These are phyloP conservation scores for Papilionanthe hybrid DNA, from an alignment of 116 monocot genomes.

Conservation along the genomic window DNA sequence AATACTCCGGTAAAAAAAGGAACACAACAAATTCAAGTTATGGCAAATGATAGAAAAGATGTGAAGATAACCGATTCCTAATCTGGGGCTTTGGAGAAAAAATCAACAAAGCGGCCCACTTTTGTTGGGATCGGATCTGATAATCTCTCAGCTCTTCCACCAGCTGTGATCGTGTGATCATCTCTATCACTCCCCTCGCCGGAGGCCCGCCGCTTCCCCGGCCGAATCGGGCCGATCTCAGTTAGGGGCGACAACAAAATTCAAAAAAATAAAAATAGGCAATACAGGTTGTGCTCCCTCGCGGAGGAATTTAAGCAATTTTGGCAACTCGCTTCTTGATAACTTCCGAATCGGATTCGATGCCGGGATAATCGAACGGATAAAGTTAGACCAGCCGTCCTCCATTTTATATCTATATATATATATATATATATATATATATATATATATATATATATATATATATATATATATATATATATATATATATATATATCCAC, in stretches of 20 bases:
- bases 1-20: neutral
- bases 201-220: neutral
- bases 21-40: neutral
- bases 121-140: slow-evolving; percentile 63
- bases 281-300: too few species aligned
- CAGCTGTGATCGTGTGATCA: slow-evolving; percentile 57
- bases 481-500: too few species aligned
- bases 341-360: too few species aligned
- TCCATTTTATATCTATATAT: too few species aligned
- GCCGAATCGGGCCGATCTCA: neutral
- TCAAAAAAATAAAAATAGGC: neutral
- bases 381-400: too few species aligned
- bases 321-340: too few species aligned
- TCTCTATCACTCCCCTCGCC: neutral
- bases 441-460: too few species aligned
- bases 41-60: neutral
- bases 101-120: slow-evolving; percentile 34
- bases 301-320: too few species aligned
- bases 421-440: too few species aligned
- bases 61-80: neutral
- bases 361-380: too few species aligned
- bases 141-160: slow-evolving; percentile 58
- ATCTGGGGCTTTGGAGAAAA: slow-evolving; percentile 33
- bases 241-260: neutral
- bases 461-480: too few species aligned